These are phyloP conservation scores for Trichoderma atroviride DNA, from an alignment of 2,329 filamentous ascomycete genomes.

Conservation along the genomic window DNA sequence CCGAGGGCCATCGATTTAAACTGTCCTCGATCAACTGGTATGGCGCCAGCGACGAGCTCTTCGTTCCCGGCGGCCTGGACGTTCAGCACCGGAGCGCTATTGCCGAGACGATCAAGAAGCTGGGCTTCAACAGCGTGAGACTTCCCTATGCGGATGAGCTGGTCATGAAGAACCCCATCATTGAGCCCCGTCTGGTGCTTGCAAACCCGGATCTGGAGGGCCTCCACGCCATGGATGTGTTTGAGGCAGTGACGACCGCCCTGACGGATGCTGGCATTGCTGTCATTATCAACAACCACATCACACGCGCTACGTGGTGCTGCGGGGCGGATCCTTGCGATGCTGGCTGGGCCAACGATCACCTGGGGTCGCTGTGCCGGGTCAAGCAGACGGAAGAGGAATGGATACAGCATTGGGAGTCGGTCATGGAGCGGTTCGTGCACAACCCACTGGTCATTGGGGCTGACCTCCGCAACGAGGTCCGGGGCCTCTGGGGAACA, in stretches of 20 bases:
- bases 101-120: constrained; percentile 58
- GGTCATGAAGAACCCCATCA: constrained; percentile 60
- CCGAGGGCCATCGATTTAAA: constrained; percentile 59
- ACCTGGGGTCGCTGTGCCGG: constrained; percentile 62
- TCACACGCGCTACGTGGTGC: constrained; percentile 70
- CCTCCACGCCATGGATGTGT: constrained; percentile 61
- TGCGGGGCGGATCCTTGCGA: constrained; percentile 70
- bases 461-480: constrained; percentile 69
- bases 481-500: constrained; percentile 68
- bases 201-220: constrained; percentile 65
- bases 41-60: constrained; percentile 67
- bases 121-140: constrained; percentile 72
- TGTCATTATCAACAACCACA: constrained; percentile 72
- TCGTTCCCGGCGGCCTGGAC: constrained; percentile 66
- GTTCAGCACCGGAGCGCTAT: constrained; percentile 63
- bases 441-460: constrained; percentile 65
- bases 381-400: constrained; percentile 65
- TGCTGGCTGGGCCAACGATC: constrained; percentile 66
- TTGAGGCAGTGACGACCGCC: constrained; percentile 59
- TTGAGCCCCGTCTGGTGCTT: constrained; percentile 52
- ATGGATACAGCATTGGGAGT: constrained; percentile 69
- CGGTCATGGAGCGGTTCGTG: constrained; percentile 61
- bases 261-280: constrained; percentile 65
- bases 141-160: constrained; percentile 71
- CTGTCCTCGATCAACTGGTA: constrained; percentile 72